Evolutionary conservation across 345 rosid genomes (phyloP).

Genomic region (Bretschneidera sinensis): DNA sequence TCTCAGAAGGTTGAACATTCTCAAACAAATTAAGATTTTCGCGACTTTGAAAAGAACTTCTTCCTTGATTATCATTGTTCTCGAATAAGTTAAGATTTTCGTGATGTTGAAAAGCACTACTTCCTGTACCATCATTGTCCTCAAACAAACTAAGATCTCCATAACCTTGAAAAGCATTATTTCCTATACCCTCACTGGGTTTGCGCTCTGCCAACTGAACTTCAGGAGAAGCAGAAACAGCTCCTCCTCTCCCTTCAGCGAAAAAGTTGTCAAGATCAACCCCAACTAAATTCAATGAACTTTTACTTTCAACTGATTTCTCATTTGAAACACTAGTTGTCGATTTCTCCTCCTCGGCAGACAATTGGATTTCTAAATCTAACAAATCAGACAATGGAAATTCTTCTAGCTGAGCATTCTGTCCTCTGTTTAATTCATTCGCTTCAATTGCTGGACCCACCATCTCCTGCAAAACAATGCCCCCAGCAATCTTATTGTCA

Average conservation of each 20-base stretch:
- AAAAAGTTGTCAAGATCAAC: constrained; percentile 43
- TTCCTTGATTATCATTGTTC: too few species aligned
- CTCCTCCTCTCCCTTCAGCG: constrained; percentile 30
- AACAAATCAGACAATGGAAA: constrained; percentile 53
- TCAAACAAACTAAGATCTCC: too few species aligned
- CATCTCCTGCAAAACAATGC: constrained; percentile 52
- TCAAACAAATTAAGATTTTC: constrained; percentile 34
- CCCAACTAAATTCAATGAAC: constrained; percentile 44
- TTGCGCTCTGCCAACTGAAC: constrained; percentile 17
- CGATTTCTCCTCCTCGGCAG: constrained; percentile 32
- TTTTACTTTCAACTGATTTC: constrained; percentile 18
- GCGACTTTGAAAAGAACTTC: constrained; percentile 17
- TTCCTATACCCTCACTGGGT: constrained; percentile 17
- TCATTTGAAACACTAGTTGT: constrained; percentile 20
- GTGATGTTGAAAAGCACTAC: too few species aligned
- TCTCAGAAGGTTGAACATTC: constrained; percentile 35
- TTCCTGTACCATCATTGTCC: too few species aligned
- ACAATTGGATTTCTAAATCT: constrained; percentile 67
- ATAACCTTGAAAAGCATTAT: too few species aligned
- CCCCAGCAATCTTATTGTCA: not conserved
- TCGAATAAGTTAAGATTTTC: too few species aligned
- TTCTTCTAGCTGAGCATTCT: constrained; percentile 24
- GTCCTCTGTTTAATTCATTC: constrained; percentile 37
- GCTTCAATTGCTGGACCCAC: constrained; percentile 39
- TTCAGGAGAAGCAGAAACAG: constrained; percentile 20